Evolutionary conservation across 768 basidiomycete genomes (phyloP), one percentile per base, ranked within the genome.

Genomic region (Leccinum imitatum): DNA sequence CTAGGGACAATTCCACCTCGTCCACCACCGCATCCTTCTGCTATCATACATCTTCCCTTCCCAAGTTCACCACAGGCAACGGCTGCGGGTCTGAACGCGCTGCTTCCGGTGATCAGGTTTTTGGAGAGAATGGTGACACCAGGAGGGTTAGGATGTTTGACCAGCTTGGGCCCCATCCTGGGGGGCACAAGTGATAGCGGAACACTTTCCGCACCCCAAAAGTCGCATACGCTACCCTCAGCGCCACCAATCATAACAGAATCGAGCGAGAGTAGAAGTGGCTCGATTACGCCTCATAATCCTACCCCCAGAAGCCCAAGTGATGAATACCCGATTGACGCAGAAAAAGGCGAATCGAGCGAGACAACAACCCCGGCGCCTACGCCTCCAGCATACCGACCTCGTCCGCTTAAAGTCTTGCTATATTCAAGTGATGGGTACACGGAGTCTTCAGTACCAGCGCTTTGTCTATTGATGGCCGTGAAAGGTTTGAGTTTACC

Each of bases 391-490:
- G 27, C 67, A 73, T 57, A 73, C 30, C 83, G 80, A 61, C 82
- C 83, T 30, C 77, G 82, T 31, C 90, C 89, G 6, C 77, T 87
- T 57, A 91, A 92, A 69, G 77, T 95, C 57, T 81, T 95, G 62
- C 72, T 95, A 30, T 91, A 93, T 73, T 90, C 88, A 17, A 83
- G 87, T 17, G 93, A 95, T 71, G 93, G 92, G 53, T 94, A 96
- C 77, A 98, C 96, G 23, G 95, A 98, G 73, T 90, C 91, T 10
- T 90, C 89, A 25, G 86, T 95, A 6, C 86, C 93, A 55, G 95
- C 94, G 21, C 79, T 98, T 56, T 85, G 86, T 63, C 83, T 96
- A 54, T 78, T 97, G 62, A 98, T 98, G 95, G 84, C 84, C 25
- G 76, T 87, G 55, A 84, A 83, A 58, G 76, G 78, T 19, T 75